phyloP scores from a whole-genome alignment of 2,329 filamentous ascomycete species.

The Amesomyces nigricolor region DNA sequence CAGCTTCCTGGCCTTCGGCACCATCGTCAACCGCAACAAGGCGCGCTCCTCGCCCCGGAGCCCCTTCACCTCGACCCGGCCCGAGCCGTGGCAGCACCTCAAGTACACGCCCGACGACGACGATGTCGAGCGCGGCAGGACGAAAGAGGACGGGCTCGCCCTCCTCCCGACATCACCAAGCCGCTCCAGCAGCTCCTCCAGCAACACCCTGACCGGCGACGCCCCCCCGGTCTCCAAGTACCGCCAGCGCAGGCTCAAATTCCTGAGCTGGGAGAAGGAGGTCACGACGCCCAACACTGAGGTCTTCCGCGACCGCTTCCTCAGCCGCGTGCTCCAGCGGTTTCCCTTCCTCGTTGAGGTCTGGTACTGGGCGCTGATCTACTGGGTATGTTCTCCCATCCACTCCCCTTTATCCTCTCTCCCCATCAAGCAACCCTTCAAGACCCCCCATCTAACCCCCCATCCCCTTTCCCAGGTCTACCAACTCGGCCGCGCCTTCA shows the following conservation, averaged over 20 bases:
- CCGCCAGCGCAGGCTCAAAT: conserved; percentile 26
- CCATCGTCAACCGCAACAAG: conserved; percentile 53
- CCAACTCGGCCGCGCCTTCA: conserved; percentile 67
- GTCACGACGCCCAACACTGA: conserved; percentile 57
- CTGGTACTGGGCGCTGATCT: conserved; percentile 73
- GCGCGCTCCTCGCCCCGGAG: conserved; percentile 15
- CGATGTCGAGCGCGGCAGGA: conserved; percentile 21
- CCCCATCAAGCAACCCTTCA: neutral
- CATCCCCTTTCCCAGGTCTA: conserved; percentile 50
- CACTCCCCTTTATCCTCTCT: neutral
- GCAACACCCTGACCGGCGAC: conserved; percentile 22
- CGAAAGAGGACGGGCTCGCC: conserved; percentile 9
- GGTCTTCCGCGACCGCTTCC: conserved; percentile 52
- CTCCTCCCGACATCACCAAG: conserved; percentile 10
- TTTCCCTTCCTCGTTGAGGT: conserved; percentile 69
- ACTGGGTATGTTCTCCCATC: conserved; percentile 56
- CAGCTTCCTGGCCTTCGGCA: conserved; percentile 54
- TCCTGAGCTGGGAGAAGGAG: conserved; percentile 41
- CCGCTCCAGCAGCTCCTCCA: conserved; percentile 23
- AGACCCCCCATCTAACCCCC: neutral
- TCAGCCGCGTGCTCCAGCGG: conserved; percentile 59
- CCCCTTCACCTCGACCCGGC: conserved; percentile 24
- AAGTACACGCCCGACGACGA: conserved; percentile 25
- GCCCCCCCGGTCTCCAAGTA: conserved; percentile 13
- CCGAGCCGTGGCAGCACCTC: conserved; percentile 28